Evolutionary conservation across 2,329 filamentous ascomycete genomes (phyloP), one percentile per base, ranked within the genome.

Genomic region (Pseudopyricularia cyperi): DNA sequence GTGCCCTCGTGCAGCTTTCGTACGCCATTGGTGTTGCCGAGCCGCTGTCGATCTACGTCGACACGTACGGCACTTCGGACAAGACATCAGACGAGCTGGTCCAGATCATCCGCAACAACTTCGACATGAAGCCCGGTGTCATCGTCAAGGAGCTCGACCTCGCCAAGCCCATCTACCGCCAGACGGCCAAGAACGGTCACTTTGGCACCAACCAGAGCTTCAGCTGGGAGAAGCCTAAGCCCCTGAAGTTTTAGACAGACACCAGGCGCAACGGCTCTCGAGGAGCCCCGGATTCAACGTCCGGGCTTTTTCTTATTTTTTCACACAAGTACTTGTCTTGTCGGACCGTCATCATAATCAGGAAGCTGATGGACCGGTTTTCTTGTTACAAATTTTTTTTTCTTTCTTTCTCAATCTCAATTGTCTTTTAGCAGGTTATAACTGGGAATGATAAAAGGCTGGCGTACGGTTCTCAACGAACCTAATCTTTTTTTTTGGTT

Each of bases 181-280:
- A 91, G 78, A 98, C 93, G 54, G 93, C 93, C 74, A 96, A 96
- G 87, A 97, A 97, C 76, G 93, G 93, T 64, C 93, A 98, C 82
- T 98, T 98, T 75, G 78, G 78, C 60, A 95, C 89, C 73, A 93
- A 96, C 87, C 93, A 95, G 82, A 77, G 71, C 71, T 98, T 98
- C 82, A 82, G 77, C 73, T 98, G 93, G 93, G 93, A 98, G 83
- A 82, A 97, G 82, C 91, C 93, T 66, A 96, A 95, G 87, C 64
- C 77, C 61, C 87, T 98, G 66, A 90, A 87, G 74, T 85, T 88
- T 73, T 97, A 95, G 81, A 69, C 63, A 60, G 57, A 51, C 9
- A 9, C 14, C 49, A 51, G 49, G 49, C 3, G 22, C 22, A 19
- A n/a, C 17, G 19, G 3, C 2, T 42, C 24, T 42, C 19, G 15